Conservation (phyloP, 768 basidiomycete species). For the Mycena amicta region DNA sequence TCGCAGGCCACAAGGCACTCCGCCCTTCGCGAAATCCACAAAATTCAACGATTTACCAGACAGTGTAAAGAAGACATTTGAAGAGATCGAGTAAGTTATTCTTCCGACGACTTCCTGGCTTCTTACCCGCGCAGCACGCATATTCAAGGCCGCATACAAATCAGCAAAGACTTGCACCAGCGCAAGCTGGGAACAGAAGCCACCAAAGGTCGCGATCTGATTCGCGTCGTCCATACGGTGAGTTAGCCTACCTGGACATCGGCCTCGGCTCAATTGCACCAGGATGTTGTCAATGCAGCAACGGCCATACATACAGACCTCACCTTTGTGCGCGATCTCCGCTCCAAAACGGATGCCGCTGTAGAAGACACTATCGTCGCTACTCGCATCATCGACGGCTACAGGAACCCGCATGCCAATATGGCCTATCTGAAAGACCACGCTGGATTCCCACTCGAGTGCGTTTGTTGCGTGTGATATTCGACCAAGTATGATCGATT, state of each 20-base stretch:
- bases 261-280: not conserved
- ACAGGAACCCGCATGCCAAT: slow-evolving; percentile 72
- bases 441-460: slow-evolving; percentile 84
- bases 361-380: slow-evolving; percentile 81
- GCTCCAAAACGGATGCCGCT: slow-evolving; percentile 73
- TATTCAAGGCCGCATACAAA: slow-evolving; percentile 79
- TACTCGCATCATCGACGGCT: slow-evolving; percentile 77
- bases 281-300: slow-evolving; percentile 70
- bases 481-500: not conserved
- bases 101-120: not conserved
- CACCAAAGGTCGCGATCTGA: slow-evolving; percentile 69
- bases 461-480: slow-evolving; percentile 30
- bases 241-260: not conserved
- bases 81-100: slow-evolving; percentile 66
- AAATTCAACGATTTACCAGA: slow-evolving; percentile 87
- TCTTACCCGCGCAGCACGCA: slow-evolving; percentile 47
- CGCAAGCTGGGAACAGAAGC: slow-evolving; percentile 77
- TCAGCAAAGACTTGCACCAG: slow-evolving; percentile 77
- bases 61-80: slow-evolving; percentile 61
- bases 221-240: slow-evolving; percentile 70
- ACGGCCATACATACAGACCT: slow-evolving; percentile 68
- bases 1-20: slow-evolving; percentile 23
- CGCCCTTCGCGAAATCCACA: slow-evolving; percentile 56
- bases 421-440: slow-evolving; percentile 74
- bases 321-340: slow-evolving; percentile 68